phyloP scores from a whole-genome alignment of 805 yeast genomes.

The Suhomyces sp. region DNA sequence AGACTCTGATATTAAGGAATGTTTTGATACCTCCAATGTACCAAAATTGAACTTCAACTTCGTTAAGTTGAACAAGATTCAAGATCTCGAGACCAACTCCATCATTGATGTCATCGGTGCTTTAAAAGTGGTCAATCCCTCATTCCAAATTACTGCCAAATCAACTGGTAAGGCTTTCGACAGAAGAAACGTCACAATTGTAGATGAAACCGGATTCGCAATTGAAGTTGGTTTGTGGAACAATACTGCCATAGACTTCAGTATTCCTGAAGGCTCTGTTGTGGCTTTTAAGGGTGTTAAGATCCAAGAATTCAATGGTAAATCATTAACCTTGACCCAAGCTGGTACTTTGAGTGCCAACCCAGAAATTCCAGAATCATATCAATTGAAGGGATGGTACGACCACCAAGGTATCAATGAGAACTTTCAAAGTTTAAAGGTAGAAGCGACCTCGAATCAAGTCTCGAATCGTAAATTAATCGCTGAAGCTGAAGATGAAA shows the following conservation, averaged over 20 bases:
- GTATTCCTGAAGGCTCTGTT: constrained; percentile 73
- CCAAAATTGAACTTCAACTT: constrained; percentile 82
- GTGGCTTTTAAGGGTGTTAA: constrained; percentile 89
- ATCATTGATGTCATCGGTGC: constrained; percentile 87
- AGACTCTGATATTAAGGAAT: constrained; percentile 73
- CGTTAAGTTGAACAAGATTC: constrained; percentile 64
- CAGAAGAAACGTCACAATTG: constrained; percentile 84
- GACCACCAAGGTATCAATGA: constrained; percentile 72
- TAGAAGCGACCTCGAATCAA: constrained; percentile 42
- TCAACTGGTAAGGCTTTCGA: constrained; percentile 88
- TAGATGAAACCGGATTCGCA: constrained; percentile 78
- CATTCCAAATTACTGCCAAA: constrained; percentile 77
- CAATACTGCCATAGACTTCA: constrained; percentile 76
- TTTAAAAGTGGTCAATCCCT: constrained; percentile 71
- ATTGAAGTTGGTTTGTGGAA: constrained; percentile 90
- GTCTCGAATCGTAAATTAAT: constrained; percentile 65
- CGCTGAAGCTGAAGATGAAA: constrained; percentile 60
- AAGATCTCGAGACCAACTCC: constrained; percentile 66
- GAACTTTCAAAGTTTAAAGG: constrained; percentile 59
- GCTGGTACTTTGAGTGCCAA: constrained; percentile 73
- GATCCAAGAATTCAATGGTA: constrained; percentile 85
- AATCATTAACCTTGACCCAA: constrained; percentile 76
- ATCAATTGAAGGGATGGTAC: constrained; percentile 90
- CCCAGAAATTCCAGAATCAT: constrained; percentile 90
- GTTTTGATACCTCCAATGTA: constrained; percentile 58